Conservation (phyloP, 805 yeast genomes). For the Saccharomycopsis guyanensis region DNA sequence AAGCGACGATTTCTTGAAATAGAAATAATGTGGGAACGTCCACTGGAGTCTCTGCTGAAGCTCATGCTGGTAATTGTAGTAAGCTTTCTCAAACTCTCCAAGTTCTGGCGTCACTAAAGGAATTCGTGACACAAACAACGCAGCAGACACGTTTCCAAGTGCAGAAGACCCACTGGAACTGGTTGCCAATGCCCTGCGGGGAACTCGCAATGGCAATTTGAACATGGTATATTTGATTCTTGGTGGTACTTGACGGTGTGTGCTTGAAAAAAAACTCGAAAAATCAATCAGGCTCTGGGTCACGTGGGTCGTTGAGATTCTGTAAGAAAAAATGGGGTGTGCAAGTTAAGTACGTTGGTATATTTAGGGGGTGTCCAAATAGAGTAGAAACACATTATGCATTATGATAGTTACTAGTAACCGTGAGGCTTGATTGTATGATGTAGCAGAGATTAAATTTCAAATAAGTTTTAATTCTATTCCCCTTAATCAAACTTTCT, state of each 20-base stretch:
- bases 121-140: conserved; percentile 42
- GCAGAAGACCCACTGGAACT: background rate
- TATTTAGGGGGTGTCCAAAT: no score
- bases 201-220: background rate
- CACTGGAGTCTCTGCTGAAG: conserved; percentile 88
- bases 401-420: no score
- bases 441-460: background rate
- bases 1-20: conserved; percentile 83
- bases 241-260: background rate
- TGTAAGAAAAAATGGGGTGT: background rate
- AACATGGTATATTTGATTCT: background rate
- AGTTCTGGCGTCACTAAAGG: conserved; percentile 81
- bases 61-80: conserved; percentile 77
- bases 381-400: no score
- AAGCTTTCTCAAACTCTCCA: conserved; percentile 62
- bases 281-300: background rate
- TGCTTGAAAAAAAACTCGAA: conserved; percentile 1
- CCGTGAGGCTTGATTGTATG: no score
- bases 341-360: no score
- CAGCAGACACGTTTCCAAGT: background rate
- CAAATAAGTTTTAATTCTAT: no score
- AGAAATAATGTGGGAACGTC: conserved; percentile 93
- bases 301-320: background rate
- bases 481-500: no score
- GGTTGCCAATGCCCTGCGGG: background rate